Base-by-base conservation (phyloP, 1,139 yeast genomes). In the Citeromyces hawaiiensis region DNA sequence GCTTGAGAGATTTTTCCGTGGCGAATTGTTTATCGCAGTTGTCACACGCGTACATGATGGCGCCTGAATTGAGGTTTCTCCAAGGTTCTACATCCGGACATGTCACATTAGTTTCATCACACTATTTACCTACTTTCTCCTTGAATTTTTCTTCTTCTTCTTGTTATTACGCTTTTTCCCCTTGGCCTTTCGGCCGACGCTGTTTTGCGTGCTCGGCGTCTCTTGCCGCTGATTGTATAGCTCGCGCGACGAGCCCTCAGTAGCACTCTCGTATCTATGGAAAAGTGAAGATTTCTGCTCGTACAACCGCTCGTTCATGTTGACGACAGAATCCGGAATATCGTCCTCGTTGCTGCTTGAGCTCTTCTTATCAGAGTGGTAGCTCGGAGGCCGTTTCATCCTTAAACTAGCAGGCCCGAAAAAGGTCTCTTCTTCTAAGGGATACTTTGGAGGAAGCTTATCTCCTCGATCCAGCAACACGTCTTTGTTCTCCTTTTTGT, bases 401-500 rank as follows among this genome's bases (percentile, higher is more conserved):
- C 43, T 37, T 5, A 46, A 29, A 1, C 54, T 53, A 21, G 51
- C 45, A 11, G 63, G 62, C 0, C 85, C 85, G 51, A 79, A 78
- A 48, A 79, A 79, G 35, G 77, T 79, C 37, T 72, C 65, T 48
- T 76, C 82, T 13, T 72, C 76, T 33, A 66, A 73, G 0, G 81
- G 78, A 49, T 80, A 80, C 16, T 63, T 58, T 2, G 88, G 88
- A 13, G 91, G 91, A 34, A 81, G 56, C 36, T 72, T 81, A 45
- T 79, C 91, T 2, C 91, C 91, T 53, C 72, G 76, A 47, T 76
- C 88, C 40, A 82, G 60, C 3, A 82, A 57, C 30, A 72, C 65
- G 49, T 79, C 85, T 62, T 50, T 72, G 46, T 46, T 70, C 15
- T 39, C 44, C 37, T 39, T 40, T 5, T 36, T 31, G 48, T 81